Conservation (phyloP, 108 stramenopile species). For the Cyclotella kingstonii region DNA sequence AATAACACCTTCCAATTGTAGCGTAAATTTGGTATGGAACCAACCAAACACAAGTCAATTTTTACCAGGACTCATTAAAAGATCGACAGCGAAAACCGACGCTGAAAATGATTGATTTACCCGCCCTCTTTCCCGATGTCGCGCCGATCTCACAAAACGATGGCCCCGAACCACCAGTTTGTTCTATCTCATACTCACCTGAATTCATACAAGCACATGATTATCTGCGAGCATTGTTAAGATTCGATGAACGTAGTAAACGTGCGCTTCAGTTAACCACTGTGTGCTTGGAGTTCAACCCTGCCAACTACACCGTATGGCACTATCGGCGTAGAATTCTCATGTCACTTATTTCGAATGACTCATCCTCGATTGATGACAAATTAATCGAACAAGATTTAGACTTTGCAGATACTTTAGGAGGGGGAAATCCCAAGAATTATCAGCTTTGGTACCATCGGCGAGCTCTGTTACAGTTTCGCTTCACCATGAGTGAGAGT, state of each 20-base stretch:
- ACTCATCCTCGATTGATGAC: slow-evolving; percentile 5
- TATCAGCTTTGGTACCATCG: slow-evolving; percentile 99
- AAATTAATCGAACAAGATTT: slow-evolving; percentile 59
- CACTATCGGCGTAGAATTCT: slow-evolving; percentile 85
- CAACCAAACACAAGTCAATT: no score
- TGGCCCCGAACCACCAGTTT: slow-evolving; percentile 79
- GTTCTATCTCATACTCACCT: slow-evolving; percentile 83
- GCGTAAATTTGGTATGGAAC: no score
- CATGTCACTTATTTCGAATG: slow-evolving; percentile 19
- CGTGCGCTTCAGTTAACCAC: slow-evolving; percentile 84
- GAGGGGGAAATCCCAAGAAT: slow-evolving; percentile 94
- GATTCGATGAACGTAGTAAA: slow-evolving; percentile 61
- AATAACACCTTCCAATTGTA: no score
- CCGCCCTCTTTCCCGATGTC: slow-evolving; percentile 58
- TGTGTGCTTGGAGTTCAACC: slow-evolving; percentile 81
- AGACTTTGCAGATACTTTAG: slow-evolving; percentile 69
- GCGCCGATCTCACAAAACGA: slow-evolving; percentile 90
- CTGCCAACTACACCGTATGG: slow-evolving; percentile 98
- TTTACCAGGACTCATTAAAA: no score
- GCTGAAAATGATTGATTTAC: slow-evolving; percentile 33
- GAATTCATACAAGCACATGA: slow-evolving; percentile 80
- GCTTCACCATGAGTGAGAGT: slow-evolving; percentile 21
- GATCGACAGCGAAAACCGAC: no score
- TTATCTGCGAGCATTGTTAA: slow-evolving; percentile 83
- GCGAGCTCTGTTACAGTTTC: slow-evolving; percentile 78